Base-by-base conservation (phyloP, 1,284 basidiomycete species). In the Cryptococcus depauperatus region DNA sequence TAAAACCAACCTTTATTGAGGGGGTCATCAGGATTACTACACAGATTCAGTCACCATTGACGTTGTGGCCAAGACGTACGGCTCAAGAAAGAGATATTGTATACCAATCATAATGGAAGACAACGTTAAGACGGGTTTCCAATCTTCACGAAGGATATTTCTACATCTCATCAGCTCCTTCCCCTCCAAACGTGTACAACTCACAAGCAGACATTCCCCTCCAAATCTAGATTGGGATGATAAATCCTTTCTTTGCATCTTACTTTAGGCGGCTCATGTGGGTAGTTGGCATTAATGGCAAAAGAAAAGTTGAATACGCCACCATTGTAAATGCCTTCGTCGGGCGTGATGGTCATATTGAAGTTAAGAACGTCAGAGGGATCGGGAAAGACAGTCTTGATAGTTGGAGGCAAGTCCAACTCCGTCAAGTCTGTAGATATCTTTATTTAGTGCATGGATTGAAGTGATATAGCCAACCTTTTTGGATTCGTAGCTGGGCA, bases 221-320 rank as follows among this genome's bases (percentile, higher is more conserved):
- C 89, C 28, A 96, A 78, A 70, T 99, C 93, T 38, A 99, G 83
- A 64, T 99, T 99, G 2, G 95, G 95, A 69, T 99, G 95, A 71
- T 99, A 98, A 66, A 98, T 96, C 92, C 84, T 96, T 69, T 92
- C 89, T 44, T 82, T 83, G 74, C 93, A 97, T 69, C 95, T 92
- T 73, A 99, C 95, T 73, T 96, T 98, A 59, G 95, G 95, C 47
- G 93, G 90, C 61, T 98, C 93, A 70, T 99, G 95, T 35, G 95
- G 95, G 72, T 99, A 99, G 73, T 95, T 97, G 68, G 82, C 83
- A 74, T 90, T 95, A 79, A 98, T 96, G 51, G 78, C 79, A 71
- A 99, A 92, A 25, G 85, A 89, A 75, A 99, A 99, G 48, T 77
- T 73, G 76, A 97, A 99, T 18, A 82, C 76, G 56, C 91, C 95